These are phyloP conservation scores for Chrysoporthe puriensis DNA, from an alignment of 2,329 filamentous ascomycete species.

Conservation along the genomic window DNA sequence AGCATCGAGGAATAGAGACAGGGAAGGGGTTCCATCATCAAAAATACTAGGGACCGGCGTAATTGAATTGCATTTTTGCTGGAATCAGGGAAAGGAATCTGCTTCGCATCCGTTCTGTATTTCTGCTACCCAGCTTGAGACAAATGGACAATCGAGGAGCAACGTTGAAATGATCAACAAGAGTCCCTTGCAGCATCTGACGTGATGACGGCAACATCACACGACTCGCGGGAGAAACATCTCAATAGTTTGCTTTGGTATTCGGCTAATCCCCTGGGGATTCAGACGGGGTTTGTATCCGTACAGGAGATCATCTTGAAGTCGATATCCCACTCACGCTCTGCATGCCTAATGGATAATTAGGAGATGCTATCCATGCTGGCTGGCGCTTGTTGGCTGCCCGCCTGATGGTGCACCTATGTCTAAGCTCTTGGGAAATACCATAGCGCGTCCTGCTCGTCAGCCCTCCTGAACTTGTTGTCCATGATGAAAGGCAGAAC, in stretches of 20 bases:
- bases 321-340: neutral
- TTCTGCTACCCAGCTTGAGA: conserved; percentile 12
- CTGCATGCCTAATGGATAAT: neutral
- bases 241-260: neutral
- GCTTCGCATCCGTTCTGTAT: conserved; percentile 25
- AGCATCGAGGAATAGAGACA: conserved; percentile 10
- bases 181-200: neutral
- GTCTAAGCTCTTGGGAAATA: neutral
- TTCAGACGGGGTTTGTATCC: neutral
- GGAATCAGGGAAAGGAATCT: conserved; percentile 28
- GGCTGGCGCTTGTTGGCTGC: neutral
- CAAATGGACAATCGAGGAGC: conserved; percentile 25
- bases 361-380: neutral
- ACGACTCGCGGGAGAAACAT: neutral
- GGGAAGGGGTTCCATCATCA: conserved; percentile 19
- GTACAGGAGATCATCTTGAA: neutral
- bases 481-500: neutral
- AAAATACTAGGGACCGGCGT: conserved; percentile 30
- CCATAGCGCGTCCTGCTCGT: neutral
- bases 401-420: neutral
- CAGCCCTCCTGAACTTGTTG: neutral
- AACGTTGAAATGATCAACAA: conserved; percentile 21
- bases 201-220: neutral
- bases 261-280: neutral
- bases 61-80: conserved; percentile 31